These are phyloP conservation scores for Zanthoxylum bungeanum DNA, from an alignment of 345 rosid genomes.

Conservation along the genomic window DNA sequence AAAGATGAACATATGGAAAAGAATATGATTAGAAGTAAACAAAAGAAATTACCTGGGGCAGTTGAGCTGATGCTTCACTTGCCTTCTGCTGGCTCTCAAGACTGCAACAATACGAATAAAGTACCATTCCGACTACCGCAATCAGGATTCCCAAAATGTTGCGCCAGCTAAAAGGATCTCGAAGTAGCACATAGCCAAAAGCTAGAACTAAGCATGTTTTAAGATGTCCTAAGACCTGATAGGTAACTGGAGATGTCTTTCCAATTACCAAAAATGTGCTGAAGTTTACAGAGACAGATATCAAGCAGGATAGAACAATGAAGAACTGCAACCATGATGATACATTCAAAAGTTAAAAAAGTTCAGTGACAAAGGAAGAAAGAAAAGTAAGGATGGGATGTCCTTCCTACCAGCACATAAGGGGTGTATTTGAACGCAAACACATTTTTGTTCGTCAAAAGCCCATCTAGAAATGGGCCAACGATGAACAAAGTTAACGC, in stretches of 20 bases:
- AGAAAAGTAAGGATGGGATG: not conserved
- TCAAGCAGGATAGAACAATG: slow-evolving; percentile 96
- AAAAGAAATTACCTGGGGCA: slow-evolving; percentile 60
- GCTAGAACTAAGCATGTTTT: slow-evolving; percentile 98
- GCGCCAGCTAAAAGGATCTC: slow-evolving; percentile 95
- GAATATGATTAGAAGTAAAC: not conserved
- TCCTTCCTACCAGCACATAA: slow-evolving; percentile 75
- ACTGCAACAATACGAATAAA: slow-evolving; percentile 85
- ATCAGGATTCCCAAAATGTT: slow-evolving; percentile 89
- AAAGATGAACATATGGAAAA: too few species aligned
- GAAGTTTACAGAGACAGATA: slow-evolving; percentile 99
- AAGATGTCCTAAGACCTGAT: slow-evolving; percentile 98
- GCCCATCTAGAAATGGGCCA: slow-evolving; percentile 97
- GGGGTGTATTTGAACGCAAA: slow-evolving; percentile 98
- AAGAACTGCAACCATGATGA: slow-evolving; percentile 76
- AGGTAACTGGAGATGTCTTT: slow-evolving; percentile 98
- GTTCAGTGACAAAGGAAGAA: not conserved
- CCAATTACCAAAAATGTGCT: slow-evolving; percentile 98
- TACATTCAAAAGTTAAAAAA: slow-evolving; percentile 3
- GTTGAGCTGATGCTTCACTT: slow-evolving; percentile 54
- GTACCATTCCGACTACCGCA: slow-evolving; percentile 89
- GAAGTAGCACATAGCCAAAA: slow-evolving; percentile 88
- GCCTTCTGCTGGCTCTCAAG: slow-evolving; percentile 83
- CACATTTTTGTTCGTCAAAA: slow-evolving; percentile 85
- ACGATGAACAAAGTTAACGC: slow-evolving; percentile 82